Base-by-base conservation (phyloP, 108 stramenopile genomes). In the Pseudonitzschia pungens region DNA sequence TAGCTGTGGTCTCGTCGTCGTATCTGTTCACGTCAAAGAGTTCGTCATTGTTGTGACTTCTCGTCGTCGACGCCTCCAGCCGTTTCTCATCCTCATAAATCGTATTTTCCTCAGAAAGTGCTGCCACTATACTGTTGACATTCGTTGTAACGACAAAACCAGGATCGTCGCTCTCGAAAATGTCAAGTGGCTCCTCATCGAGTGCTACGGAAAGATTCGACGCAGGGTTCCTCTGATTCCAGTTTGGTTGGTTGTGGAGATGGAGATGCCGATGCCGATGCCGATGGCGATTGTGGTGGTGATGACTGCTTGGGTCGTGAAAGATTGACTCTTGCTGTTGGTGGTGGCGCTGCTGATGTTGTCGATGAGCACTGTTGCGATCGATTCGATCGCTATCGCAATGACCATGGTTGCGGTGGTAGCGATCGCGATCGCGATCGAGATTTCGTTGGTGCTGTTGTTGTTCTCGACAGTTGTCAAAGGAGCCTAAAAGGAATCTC, bases 401-500 rank as follows among this genome's bases (percentile, higher is more conserved):
- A 54, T 22, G 12, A 54, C 53, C 15, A 0, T 54, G 53, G 60
- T 24, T 62, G 0, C 27, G 60, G 0, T 20, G 22, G 60, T 24
- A 62, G 29, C 60, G 22, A 32, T 10, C 27, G 28, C 15, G 7
- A 32, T 32, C 20, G 14, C 27, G 10, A 29, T 62, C 9, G 60
- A 62, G 22, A 15, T 62, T 9, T 8, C 27, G 9, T 7, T 29
- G 28, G 60, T 28, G 53, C 10, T 54, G 0, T 0, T 14, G 53
- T 7, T 14, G 14, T 54, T 9, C 14, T 24, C 24, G 53, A 24
- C 8, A 24, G 16, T 64, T 62, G 16, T 64, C 72, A 22, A 73
- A 52, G 14, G 72, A 63, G 18, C 33, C 16, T 12, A 73, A 73
- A 36, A 64, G 72, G 27, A 63, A 48, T 12, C 29, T n/a, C 18